Conservation (phyloP, 1,284 basidiomycete species). For the Moesziomyces parantarcticus region DNA sequence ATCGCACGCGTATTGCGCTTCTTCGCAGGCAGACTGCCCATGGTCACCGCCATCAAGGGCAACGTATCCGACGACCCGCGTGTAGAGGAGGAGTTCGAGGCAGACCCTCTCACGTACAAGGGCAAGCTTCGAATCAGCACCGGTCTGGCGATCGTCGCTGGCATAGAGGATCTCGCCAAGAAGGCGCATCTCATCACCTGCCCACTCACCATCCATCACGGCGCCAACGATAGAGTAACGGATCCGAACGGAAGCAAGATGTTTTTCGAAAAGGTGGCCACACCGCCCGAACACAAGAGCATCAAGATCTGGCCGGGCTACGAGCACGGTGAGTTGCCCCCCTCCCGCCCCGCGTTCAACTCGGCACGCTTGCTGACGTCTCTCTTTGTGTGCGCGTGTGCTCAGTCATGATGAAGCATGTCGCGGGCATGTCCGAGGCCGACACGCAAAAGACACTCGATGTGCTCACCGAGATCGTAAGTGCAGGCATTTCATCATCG, state of each 20-base stretch:
- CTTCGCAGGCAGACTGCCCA: conserved; percentile 69
- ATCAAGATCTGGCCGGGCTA: conserved; percentile 71
- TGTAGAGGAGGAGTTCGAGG: conserved; percentile 65
- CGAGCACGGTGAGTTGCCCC: conserved; percentile 68
- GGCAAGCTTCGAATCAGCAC: conserved; percentile 70
- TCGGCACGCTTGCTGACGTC: background rate
- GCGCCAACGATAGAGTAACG: conserved; percentile 70
- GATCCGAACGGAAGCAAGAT: conserved; percentile 68
- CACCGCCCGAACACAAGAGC: conserved; percentile 68
- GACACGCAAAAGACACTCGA: conserved; percentile 54
- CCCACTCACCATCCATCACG: conserved; percentile 71
- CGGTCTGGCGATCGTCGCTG: conserved; percentile 70
- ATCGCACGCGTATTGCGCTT: conserved; percentile 68
- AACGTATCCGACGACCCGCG: conserved; percentile 72
- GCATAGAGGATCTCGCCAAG: conserved; percentile 67
- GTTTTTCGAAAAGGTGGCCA: conserved; percentile 68
- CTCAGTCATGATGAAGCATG: conserved; percentile 67
- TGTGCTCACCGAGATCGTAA: conserved; percentile 56
- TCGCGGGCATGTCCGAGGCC: conserved; percentile 56
- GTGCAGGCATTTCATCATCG: no score
- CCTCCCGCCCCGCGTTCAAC: background rate
- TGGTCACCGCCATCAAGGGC: conserved; percentile 70
- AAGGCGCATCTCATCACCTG: conserved; percentile 65
- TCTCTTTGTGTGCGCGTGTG: background rate
- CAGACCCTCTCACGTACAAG: conserved; percentile 70